These are phyloP conservation scores for Maudiozyma serrabonitensis DNA, from an alignment of 805 yeast species.

Conservation along the genomic window DNA sequence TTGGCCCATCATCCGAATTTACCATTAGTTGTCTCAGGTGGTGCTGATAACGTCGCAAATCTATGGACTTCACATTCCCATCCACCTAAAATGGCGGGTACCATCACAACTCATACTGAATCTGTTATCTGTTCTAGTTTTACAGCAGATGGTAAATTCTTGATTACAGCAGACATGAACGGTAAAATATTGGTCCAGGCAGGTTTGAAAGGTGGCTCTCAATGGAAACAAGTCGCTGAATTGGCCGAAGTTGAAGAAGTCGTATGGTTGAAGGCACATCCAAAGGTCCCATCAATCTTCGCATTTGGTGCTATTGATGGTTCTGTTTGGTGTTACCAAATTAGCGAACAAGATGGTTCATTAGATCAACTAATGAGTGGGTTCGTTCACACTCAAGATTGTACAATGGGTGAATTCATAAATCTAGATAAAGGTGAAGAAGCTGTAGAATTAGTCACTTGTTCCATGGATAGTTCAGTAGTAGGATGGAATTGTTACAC, in stretches of 20 bases:
- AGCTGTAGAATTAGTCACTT: constrained; percentile 58
- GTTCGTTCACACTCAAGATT: constrained; percentile 69
- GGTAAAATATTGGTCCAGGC: constrained; percentile 73
- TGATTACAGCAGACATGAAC: constrained; percentile 90
- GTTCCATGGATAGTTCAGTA: constrained; percentile 78
- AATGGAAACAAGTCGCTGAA: constrained; percentile 63
- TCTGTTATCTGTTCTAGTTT: constrained; percentile 80
- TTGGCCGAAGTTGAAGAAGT: constrained; percentile 87
- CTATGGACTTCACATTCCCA: constrained; percentile 87
- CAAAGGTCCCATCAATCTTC: constrained; percentile 57
- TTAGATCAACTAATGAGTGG: constrained; percentile 69
- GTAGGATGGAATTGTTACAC: constrained; percentile 87
- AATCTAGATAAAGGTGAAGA: constrained; percentile 44
- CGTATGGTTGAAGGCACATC: constrained; percentile 75
- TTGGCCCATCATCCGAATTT: constrained; percentile 75
- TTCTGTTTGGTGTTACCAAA: constrained; percentile 85
- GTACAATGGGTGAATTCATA: constrained; percentile 71
- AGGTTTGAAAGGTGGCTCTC: constrained; percentile 66
- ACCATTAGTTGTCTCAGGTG: constrained; percentile 87
- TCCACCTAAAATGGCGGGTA: constrained; percentile 73
- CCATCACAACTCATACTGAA: constrained; percentile 75
- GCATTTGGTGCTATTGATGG: constrained; percentile 93
- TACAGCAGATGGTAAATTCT: constrained; percentile 68
- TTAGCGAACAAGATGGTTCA: constrained; percentile 40
- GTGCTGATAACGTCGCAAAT: constrained; percentile 84